A percentile compares a stretch with the other conserved stretches of the same genome.
phyloP scores from a whole-genome alignment of 805 yeast species.

The Saturnispora silvae region DNA sequence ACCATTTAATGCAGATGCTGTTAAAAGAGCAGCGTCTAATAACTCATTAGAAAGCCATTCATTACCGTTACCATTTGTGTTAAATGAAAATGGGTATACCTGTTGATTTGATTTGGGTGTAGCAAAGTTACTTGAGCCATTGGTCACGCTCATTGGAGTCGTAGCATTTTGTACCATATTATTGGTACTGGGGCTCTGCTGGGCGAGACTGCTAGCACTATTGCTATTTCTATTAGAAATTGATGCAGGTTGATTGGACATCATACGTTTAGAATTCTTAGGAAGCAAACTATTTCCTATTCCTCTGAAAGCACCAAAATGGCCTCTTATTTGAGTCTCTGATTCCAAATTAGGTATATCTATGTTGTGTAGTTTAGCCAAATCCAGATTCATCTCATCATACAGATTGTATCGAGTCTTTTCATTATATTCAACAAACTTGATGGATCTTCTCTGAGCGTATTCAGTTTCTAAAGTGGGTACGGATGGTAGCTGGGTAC shows the following conservation, averaged over 20 bases:
- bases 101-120: neutral
- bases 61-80: constrained; percentile 29
- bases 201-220: no score
- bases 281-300: neutral
- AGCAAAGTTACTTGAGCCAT: neutral
- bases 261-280: neutral
- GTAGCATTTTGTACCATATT: neutral
- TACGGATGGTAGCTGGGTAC: constrained; percentile 28
- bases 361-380: constrained; percentile 43
- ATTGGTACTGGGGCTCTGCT: neutral
- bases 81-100: neutral
- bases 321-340: constrained; percentile 37
- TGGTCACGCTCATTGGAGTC: no score
- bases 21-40: constrained; percentile 59
- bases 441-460: constrained; percentile 61
- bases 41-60: constrained; percentile 66
- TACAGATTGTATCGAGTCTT: constrained; percentile 52
- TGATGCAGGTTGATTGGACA: neutral
- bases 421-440: constrained; percentile 61
- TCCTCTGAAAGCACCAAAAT: constrained; percentile 74
- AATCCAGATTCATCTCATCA: constrained; percentile 71
- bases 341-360: constrained; percentile 30
- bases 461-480: constrained; percentile 34
- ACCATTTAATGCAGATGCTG: constrained; percentile 62
- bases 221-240: no score